These are phyloP conservation scores for Sporodiniella umbellata DNA, from an alignment of 371 early-diverging fungal genomes.

Conservation along the genomic window DNA sequence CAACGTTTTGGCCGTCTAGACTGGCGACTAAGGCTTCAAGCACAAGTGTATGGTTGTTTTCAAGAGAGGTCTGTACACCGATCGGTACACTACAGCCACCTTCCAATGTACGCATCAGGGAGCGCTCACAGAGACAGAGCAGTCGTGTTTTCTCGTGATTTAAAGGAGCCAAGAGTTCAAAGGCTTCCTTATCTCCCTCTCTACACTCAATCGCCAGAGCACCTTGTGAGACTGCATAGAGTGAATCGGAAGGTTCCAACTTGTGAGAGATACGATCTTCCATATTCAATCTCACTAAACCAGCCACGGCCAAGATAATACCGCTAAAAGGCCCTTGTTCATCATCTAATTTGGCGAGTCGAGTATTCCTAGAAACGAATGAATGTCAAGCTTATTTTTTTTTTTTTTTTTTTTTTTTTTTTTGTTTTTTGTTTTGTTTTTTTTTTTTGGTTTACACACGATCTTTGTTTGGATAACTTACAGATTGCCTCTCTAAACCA, in stretches of 20 bases:
- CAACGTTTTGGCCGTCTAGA: constrained; percentile 63
- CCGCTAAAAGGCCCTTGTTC: constrained; percentile 71
- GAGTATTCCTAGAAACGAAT: constrained; percentile 75
- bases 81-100: constrained; percentile 97
- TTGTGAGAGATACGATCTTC: constrained; percentile 69
- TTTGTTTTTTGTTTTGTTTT: background rate
- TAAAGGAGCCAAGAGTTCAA: constrained; percentile 52
- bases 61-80: constrained; percentile 77
- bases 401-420: background rate
- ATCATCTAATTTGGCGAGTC: constrained; percentile 86
- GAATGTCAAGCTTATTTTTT: background rate
- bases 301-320: constrained; percentile 88
- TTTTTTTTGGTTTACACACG: background rate
- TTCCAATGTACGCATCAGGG: constrained; percentile 85
- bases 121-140: constrained; percentile 82
- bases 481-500: constrained; percentile 45
- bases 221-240: constrained; percentile 96
- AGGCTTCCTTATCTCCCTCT: constrained; percentile 53
- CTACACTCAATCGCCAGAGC: constrained; percentile 89
- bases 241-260: constrained; percentile 59
- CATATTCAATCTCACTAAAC: constrained; percentile 72
- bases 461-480: constrained; percentile 14
- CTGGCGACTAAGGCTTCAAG: constrained; percentile 67
- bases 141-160: constrained; percentile 68
- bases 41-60: constrained; percentile 36